Percentiles rank a stretch among this genome's conserved stretches.
phyloP scores from a whole-genome alignment of 2,329 filamentous ascomycete genomes.

The Arthrobotrys conoides region DNA sequence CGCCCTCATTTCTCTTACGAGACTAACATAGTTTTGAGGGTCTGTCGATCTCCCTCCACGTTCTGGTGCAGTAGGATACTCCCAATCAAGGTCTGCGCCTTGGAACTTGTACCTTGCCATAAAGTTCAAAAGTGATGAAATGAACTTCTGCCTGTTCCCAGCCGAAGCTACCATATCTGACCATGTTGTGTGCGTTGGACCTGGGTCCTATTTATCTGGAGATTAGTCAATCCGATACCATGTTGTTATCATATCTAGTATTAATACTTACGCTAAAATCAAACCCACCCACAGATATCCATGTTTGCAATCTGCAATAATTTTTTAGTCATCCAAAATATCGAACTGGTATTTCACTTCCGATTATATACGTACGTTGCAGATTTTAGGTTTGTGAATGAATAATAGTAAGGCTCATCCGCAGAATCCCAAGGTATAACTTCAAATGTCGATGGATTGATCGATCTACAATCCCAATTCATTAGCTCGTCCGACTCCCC shows the following conservation, averaged over 20 bases:
- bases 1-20: constrained; percentile 64
- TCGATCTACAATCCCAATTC: constrained; percentile 28
- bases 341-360: not conserved
- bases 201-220: constrained; percentile 65
- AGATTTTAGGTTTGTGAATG: constrained; percentile 64
- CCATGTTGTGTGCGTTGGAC: constrained; percentile 64
- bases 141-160: constrained; percentile 67
- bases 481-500: constrained; percentile 6
- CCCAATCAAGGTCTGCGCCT: constrained; percentile 71
- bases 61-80: constrained; percentile 66
- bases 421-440: constrained; percentile 60
- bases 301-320: constrained; percentile 63
- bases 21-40: constrained; percentile 65
- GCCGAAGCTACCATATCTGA: constrained; percentile 66
- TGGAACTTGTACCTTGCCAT: constrained; percentile 68
- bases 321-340: too few relatives aligned
- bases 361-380: constrained; percentile 2
- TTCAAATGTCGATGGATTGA: constrained; percentile 64
- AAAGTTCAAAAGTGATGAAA: constrained; percentile 67
- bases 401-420: constrained; percentile 61
- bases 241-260: too few relatives aligned
- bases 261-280: constrained; percentile 64
- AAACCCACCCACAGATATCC: constrained; percentile 65
- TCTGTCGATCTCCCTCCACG: constrained; percentile 67
- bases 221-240: not conserved